Conservation (phyloP, 495 filamentous ascomycete genomes). For the Penicillium atrosanguineum region DNA sequence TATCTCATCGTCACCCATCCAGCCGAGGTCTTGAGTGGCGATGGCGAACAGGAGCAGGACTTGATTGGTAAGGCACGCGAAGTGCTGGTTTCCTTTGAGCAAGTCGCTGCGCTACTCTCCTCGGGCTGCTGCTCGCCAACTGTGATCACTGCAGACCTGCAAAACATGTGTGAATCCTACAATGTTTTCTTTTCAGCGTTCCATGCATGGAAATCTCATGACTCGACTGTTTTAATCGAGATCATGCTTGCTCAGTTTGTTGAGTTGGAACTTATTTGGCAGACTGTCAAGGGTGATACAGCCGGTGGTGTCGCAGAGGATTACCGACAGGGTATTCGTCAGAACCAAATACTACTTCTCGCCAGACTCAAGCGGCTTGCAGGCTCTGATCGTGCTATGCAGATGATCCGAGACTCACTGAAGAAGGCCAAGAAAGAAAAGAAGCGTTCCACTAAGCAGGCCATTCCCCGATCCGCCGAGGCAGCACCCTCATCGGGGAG, state of each 20-base stretch:
- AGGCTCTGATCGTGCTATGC: constrained; percentile 76
- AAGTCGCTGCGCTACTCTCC: constrained; percentile 61
- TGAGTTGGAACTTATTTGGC: constrained; percentile 93
- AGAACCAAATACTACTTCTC: constrained; percentile 88
- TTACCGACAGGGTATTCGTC: constrained; percentile 87
- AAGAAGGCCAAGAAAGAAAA: constrained; percentile 69
- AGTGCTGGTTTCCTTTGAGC: constrained; percentile 79
- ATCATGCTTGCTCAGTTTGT: constrained; percentile 96
- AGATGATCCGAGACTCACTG: constrained; percentile 78
- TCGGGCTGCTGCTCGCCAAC: constrained; percentile 46
- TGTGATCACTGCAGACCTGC: constrained; percentile 41
- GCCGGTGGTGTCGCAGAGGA: constrained; percentile 83
- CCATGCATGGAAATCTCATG: constrained; percentile 90
- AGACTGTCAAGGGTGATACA: constrained; percentile 88
- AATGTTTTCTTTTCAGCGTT: constrained; percentile 87
- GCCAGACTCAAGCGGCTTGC: constrained; percentile 87
- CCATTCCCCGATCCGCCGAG: constrained; percentile 54
- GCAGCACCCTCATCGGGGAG: constrained; percentile 33
- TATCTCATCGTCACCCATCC: constrained; percentile 93
- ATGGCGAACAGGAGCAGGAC: constrained; percentile 84
- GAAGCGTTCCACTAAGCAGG: constrained; percentile 58
- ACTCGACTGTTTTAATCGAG: constrained; percentile 84
- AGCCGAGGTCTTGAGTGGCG: constrained; percentile 81
- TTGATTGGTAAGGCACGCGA: constrained; percentile 85
- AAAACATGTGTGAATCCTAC: constrained; percentile 58